Conservation (phyloP, 768 basidiomycete species). For the Mycena olivaceomarginata region DNA sequence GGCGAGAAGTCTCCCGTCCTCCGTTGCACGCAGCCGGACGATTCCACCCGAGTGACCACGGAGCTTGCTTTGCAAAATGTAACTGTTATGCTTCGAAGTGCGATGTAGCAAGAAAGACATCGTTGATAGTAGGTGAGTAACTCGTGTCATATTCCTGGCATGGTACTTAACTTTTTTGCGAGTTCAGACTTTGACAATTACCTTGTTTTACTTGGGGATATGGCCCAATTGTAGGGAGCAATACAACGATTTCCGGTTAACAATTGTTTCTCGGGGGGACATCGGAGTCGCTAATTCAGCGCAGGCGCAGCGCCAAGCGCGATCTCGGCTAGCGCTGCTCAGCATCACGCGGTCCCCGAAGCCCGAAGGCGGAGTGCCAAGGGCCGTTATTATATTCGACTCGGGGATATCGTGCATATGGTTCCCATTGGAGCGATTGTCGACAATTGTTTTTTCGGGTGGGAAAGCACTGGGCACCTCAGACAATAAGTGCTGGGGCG, state of each 20-base stretch:
- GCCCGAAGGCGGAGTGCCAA: background rate
- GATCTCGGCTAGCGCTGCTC: too few relatives aligned
- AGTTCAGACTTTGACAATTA: slow-evolving; percentile 9
- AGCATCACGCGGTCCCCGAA: slow-evolving; percentile 1
- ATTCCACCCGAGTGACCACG: slow-evolving; percentile 40
- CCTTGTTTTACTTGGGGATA: slow-evolving; percentile 18
- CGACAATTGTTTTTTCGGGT: background rate
- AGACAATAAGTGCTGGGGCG: background rate
- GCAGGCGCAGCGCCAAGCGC: too few relatives aligned
- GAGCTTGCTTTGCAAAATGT: slow-evolving; percentile 29
- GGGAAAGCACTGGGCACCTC: background rate
- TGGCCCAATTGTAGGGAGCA: background rate
- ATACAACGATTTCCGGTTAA: slow-evolving; percentile 1
- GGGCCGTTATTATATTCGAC: background rate
- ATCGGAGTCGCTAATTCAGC: too few relatives aligned
- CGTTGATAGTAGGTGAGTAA: slow-evolving; percentile 12
- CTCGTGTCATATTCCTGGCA: slow-evolving; percentile 1
- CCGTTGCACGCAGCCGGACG: slow-evolving; percentile 26
- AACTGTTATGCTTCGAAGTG: slow-evolving; percentile 27
- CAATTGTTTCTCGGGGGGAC: slow-evolving; percentile 28
- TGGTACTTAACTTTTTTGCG: slow-evolving; percentile 24
- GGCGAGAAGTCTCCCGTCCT: slow-evolving; percentile 39
- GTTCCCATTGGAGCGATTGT: background rate
- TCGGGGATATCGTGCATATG: slow-evolving; percentile 22
- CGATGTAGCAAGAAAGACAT: slow-evolving; percentile 32